Base-by-base conservation (phyloP, 2,329 filamentous ascomycete genomes). In the Talaromyces funiculosus region DNA sequence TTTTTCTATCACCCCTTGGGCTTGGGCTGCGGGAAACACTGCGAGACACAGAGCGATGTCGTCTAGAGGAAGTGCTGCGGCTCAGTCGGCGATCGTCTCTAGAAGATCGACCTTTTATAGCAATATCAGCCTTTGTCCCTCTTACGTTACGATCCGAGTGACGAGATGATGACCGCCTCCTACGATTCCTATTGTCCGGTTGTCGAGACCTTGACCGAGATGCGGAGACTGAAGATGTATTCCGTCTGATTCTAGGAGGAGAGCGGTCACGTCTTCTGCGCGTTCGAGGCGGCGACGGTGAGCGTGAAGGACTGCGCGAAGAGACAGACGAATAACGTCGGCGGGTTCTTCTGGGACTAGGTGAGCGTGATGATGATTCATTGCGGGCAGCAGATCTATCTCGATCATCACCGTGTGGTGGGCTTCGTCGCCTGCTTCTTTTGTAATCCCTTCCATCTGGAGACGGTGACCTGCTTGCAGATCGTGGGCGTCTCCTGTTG, bases 311-410 rank as follows among this genome's bases (percentile, higher is more conserved):
- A 64, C 71, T 75, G 68, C 70, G 73, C 55, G 72, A 71, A 62
- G 74, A 74, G 57, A 72, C 66, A 56, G 75, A 77, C 68, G 74
- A 69, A 63, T 68, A 73, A 69, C 73, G 72, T 66, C 69, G 70
- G 67, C 73, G 74, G 63, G 72, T 69, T 76, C 77, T 71, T 79
- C 79, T 83, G 76, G 79, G 75, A 72, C 78, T 78, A 76, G 74
- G 81, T 82, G 82, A 84, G 80, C 80, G 80, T 68, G 79, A 80
- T 70, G 76, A 80, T 70, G 76, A 76, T 67, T 76, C 72, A 76
- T 72, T 75, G 68, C 76, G 77, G 71, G 77, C 74, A 66, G 68
- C 72, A 71, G 81, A 81, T 77, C 79, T 75, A 68, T 76, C 73
- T 73, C 76, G 77, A 73, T 78, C 69, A 67, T 72, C 75, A 76